A percentile compares a stretch with the other conserved stretches of the same genome.
Conservation (phyloP, 129 eudicot genomes). For the Oenanthe sinensis region DNA sequence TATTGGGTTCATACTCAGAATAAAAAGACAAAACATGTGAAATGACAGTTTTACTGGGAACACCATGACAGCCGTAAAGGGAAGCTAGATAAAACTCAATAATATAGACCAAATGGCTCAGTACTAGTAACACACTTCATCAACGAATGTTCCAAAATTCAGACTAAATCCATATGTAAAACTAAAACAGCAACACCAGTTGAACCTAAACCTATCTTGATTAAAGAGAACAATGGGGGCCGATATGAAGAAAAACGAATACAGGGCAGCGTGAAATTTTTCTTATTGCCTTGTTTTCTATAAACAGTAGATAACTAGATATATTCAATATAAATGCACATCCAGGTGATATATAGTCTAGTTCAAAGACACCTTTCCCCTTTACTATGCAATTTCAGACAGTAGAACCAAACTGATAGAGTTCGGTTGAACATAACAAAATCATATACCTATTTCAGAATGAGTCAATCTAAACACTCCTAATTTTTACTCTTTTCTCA, state of each 20-base stretch:
- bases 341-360: neutral
- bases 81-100: neutral
- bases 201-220: neutral
- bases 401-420: neutral
- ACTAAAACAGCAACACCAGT: neutral
- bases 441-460: neutral
- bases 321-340: neutral
- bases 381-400: neutral
- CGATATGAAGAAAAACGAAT: neutral
- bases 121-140: neutral
- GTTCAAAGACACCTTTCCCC: neutral
- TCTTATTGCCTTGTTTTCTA: neutral
- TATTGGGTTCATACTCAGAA: neutral
- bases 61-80: neutral
- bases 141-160: neutral
- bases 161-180: neutral
- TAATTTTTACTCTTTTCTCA: neutral
- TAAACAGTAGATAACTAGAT: neutral
- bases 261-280: neutral
- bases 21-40: neutral
- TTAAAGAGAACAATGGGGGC: neutral
- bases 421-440: neutral
- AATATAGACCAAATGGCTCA: neutral
- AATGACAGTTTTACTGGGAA: neutral
- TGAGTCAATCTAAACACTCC: neutral